Conservation (phyloP, 1,284 basidiomycete genomes). For the Puccinia coronata region DNA sequence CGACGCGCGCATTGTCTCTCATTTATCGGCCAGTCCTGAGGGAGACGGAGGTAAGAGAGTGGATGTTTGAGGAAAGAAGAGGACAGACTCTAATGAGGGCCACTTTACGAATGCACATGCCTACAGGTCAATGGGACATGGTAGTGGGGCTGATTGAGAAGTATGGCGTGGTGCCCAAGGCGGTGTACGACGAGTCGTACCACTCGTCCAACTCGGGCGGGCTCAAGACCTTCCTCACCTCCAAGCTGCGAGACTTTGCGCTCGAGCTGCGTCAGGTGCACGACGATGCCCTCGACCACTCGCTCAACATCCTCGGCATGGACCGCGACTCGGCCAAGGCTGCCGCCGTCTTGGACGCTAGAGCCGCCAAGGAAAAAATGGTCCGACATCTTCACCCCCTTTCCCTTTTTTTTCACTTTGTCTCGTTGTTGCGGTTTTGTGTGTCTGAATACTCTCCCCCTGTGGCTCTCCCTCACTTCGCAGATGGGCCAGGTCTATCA, state of each 20-base stretch:
- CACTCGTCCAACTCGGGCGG: slow-evolving; percentile 74
- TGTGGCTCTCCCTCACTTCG: no score
- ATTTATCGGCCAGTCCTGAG: slow-evolving; percentile 75
- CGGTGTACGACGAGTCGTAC: slow-evolving; percentile 79
- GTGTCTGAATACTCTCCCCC: no score
- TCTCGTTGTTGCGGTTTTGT: slow-evolving; percentile 54
- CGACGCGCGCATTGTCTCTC: slow-evolving; percentile 76
- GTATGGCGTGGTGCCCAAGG: slow-evolving; percentile 75
- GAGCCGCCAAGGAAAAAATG: slow-evolving; percentile 51
- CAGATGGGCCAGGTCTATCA: slow-evolving; percentile 66
- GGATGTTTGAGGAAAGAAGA: no score
- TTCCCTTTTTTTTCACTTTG: slow-evolving; percentile 58
- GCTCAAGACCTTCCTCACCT: slow-evolving; percentile 77
- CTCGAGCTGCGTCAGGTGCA: slow-evolving; percentile 69
- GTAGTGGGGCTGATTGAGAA: slow-evolving; percentile 79
- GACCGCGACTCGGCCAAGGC: background rate
- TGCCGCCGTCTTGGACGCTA: slow-evolving; percentile 7
- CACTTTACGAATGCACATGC: background rate
- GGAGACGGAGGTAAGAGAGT: slow-evolving; percentile 87
- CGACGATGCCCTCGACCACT: slow-evolving; percentile 62
- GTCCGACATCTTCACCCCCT: slow-evolving; percentile 53
- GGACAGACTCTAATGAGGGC: no score
- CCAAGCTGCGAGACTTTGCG: slow-evolving; percentile 86
- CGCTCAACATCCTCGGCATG: slow-evolving; percentile 41
- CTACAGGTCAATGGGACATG: slow-evolving; percentile 68